Base-by-base conservation (phyloP, 371 early-diverging fungal species). In the Haplosporangium sp. region DNA sequence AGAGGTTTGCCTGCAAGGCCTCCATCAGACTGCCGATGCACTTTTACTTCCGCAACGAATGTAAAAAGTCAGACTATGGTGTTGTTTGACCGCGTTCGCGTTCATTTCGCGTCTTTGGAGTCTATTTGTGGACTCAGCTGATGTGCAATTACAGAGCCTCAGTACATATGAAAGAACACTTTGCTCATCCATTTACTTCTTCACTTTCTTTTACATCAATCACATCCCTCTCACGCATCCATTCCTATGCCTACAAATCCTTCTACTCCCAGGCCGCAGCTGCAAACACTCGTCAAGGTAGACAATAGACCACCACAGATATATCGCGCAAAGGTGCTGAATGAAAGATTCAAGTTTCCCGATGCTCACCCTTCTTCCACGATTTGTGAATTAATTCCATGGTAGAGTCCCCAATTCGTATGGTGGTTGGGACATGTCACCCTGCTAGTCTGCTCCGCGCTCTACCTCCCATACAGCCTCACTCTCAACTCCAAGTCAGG, bases 381-480 rank as follows among this genome's bases (percentile, higher is more conserved):
- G 36, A 6, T 54, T 45, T 36, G 37, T 20, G 9, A 13, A 20
- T 46, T 13, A 13, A 16, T 61, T 20, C 36, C 23, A 67, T 38
- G 58, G 50, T 71, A 89, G 89, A 84, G 87, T n/a, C 84, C 85
- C 56, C 89, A 87, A 82, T 89, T 89, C 68, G 82, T 82, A 53
- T 89, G 89, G 89, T 89, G 73, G 73, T 55, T 71, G 54, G 80
- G 80, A 14, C 80, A 79, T 68, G 59, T 79, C 59, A 56, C 57
- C 47, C 37, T 79, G 66, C 50, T 79, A 62, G 41, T 79, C 62
- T 73, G 80, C 59, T 47, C 73, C 21, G 57, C 48, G 9, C 48
- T 79, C 48, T 79, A 69, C 55, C 13, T 79, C 46, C 72, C 80
- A 18, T 79, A 79, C 69, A 73, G 80, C 69, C 55, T 73, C 36